phyloP scores from a whole-genome alignment of 495 filamentous ascomycete genomes.

The Pseudoneurospora amorphoporcata region DNA sequence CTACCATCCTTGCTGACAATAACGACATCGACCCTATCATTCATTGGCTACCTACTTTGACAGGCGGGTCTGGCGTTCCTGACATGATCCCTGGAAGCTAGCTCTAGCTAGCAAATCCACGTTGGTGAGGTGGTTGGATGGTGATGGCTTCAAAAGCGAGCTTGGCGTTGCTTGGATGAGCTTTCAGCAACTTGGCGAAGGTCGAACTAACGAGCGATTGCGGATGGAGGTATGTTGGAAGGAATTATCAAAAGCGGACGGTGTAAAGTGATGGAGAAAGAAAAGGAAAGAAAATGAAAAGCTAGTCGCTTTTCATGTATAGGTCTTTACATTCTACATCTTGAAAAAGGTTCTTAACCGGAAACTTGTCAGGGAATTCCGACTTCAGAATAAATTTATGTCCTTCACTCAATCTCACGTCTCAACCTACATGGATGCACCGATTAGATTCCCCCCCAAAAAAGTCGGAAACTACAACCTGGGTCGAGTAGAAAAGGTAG shows the following conservation, averaged over 20 bases:
- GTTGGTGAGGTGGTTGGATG: not conserved
- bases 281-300: not conserved
- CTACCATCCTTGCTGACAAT: not conserved
- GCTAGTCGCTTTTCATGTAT: not conserved
- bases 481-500: too few species aligned
- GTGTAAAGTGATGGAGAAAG: not conserved
- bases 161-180: not conserved
- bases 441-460: too few species aligned
- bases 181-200: not conserved
- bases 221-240: too few species aligned
- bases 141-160: not conserved
- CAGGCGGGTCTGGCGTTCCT: not conserved
- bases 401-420: not conserved
- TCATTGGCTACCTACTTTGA: not conserved
- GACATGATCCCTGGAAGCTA: not conserved
- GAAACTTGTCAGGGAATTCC: not conserved
- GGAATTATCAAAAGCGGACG: not conserved
- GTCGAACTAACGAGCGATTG: not conserved
- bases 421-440: too few species aligned
- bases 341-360: too few species aligned
- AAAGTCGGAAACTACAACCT: too few species aligned
- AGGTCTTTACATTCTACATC: not conserved
- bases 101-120: not conserved
- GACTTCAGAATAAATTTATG: not conserved
- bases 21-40: not conserved